These are phyloP conservation scores for Candida manassasensis DNA, from an alignment of 805 yeast genomes.

Conservation along the genomic window DNA sequence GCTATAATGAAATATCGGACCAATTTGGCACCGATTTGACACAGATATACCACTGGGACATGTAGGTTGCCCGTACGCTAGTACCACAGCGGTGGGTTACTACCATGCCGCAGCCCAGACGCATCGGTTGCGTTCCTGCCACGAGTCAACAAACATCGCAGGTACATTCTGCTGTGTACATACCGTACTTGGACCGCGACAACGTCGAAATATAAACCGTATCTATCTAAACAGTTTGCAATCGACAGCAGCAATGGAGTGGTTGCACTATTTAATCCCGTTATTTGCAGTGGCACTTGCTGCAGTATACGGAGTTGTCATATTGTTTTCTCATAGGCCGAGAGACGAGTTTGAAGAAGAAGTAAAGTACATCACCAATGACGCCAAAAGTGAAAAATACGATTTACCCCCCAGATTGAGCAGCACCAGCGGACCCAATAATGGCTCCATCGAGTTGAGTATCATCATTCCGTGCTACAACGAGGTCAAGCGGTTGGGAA, in stretches of 20 bases:
- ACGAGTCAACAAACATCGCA: too few relatives aligned
- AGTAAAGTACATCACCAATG: conserved; percentile 47
- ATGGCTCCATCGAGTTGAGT: conserved; percentile 49
- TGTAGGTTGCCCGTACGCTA: too few relatives aligned
- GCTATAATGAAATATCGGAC: too few relatives aligned
- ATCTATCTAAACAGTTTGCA: too few relatives aligned
- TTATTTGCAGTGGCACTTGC: conserved; percentile 5
- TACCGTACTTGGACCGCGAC: background rate
- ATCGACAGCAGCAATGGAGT: background rate
- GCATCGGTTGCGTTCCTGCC: too few relatives aligned
- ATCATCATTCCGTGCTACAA: conserved; percentile 93
- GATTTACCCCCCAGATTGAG: conserved; percentile 30
- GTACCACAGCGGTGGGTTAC: too few relatives aligned
- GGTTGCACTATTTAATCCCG: conserved; percentile 2
- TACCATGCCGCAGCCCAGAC: too few relatives aligned
- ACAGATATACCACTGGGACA: too few relatives aligned
- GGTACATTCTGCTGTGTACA: too few relatives aligned
- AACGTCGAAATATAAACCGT: background rate
- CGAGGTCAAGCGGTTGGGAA: conserved; percentile 67
- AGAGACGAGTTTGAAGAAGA: conserved; percentile 53
- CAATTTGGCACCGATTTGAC: too few relatives aligned
- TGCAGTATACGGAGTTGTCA: conserved; percentile 35
- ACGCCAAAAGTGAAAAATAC: conserved; percentile 23
- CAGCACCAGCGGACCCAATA: conserved; percentile 5
- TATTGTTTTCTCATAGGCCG: conserved; percentile 59